Percentiles rank a stretch among this genome's conserved stretches.
Evolutionary conservation across 257 asterid genomes (phyloP).

Genomic region (Primulina eburnea): DNA sequence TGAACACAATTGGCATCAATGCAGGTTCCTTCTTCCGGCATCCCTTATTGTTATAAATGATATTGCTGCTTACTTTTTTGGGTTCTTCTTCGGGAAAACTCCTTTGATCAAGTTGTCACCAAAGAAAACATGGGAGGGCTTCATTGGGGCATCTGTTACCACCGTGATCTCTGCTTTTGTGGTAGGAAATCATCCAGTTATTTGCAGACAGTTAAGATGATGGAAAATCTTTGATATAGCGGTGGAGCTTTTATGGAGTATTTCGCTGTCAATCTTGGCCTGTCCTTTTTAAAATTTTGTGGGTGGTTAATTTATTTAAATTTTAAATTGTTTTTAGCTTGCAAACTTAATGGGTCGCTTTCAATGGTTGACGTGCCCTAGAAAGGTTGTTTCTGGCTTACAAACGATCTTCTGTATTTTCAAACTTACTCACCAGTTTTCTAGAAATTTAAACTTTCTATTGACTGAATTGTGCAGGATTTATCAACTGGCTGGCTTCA

Average conservation of each 20-base stretch:
- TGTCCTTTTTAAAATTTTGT: slow-evolving; percentile 12
- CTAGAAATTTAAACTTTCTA: slow-evolving; percentile 19
- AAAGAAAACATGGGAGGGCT: slow-evolving; percentile 95
- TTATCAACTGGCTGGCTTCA: slow-evolving; percentile 92
- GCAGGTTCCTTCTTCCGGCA: slow-evolving; percentile 99
- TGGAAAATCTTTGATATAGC: slow-evolving; percentile 1
- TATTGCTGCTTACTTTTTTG: slow-evolving; percentile 80
- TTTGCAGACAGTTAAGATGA: slow-evolving; percentile 12
- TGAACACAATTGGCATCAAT: slow-evolving; percentile 28
- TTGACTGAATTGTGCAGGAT: slow-evolving; percentile 51
- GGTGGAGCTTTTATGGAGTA: neutral
- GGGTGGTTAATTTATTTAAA: slow-evolving; percentile 17
- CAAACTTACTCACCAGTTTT: slow-evolving; percentile 13
- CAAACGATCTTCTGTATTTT: neutral
- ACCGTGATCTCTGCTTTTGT: slow-evolving; percentile 75
- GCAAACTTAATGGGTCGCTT: slow-evolving; percentile 77
- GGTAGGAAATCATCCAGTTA: slow-evolving; percentile 39
- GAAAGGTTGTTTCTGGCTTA: slow-evolving; percentile 60
- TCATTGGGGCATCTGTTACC: slow-evolving; percentile 84
- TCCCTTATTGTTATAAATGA: slow-evolving; percentile 81
- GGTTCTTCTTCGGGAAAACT: slow-evolving; percentile 87
- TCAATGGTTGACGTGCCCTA: slow-evolving; percentile 97
- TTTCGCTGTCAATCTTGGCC: slow-evolving; percentile 4
- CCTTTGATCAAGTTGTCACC: slow-evolving; percentile 86
- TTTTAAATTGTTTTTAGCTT: slow-evolving; percentile 49